These are phyloP conservation scores for Cantharellus anzutake DNA, from an alignment of 768 basidiomycete species.

Conservation along the genomic window DNA sequence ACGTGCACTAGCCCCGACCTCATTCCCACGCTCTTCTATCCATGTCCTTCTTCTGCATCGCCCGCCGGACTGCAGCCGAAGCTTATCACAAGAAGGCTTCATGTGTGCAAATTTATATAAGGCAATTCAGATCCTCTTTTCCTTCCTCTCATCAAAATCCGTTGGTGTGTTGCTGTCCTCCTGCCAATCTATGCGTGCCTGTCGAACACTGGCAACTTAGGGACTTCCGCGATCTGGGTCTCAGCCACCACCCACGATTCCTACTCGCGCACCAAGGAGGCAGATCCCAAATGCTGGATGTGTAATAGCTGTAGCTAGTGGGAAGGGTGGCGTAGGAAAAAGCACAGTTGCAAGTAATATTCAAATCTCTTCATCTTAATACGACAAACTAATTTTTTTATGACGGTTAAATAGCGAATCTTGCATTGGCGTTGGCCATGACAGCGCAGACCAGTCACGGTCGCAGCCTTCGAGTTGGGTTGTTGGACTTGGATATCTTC, in stretches of 20 bases:
- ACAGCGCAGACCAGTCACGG: slow-evolving; percentile 3
- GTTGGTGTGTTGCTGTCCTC: neutral
- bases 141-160: neutral
- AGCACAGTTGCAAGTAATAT: slow-evolving; percentile 61
- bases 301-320: slow-evolving; percentile 72
- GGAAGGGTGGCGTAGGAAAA: slow-evolving; percentile 93
- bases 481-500: slow-evolving; percentile 90
- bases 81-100: too few species aligned
- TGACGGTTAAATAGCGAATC: slow-evolving; percentile 42
- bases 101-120: too few species aligned
- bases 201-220: slow-evolving; percentile 9
- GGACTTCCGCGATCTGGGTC: slow-evolving; percentile 22
- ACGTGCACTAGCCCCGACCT: too few species aligned
- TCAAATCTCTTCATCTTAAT: too few species aligned
- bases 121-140: too few species aligned
- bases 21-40: too few species aligned
- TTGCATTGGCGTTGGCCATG: slow-evolving; percentile 54
- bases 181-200: too few species aligned
- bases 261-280: slow-evolving; percentile 21
- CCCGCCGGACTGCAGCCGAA: too few species aligned
- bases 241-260: slow-evolving; percentile 22
- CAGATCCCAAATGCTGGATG: slow-evolving; percentile 44
- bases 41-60: too few species aligned
- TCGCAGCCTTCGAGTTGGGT: slow-evolving; percentile 36
- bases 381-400: too few species aligned